Percentiles rank a stretch among this genome's conserved stretches.
phyloP scores from a whole-genome alignment of 805 yeast species.

The Candida jianshihensis region DNA sequence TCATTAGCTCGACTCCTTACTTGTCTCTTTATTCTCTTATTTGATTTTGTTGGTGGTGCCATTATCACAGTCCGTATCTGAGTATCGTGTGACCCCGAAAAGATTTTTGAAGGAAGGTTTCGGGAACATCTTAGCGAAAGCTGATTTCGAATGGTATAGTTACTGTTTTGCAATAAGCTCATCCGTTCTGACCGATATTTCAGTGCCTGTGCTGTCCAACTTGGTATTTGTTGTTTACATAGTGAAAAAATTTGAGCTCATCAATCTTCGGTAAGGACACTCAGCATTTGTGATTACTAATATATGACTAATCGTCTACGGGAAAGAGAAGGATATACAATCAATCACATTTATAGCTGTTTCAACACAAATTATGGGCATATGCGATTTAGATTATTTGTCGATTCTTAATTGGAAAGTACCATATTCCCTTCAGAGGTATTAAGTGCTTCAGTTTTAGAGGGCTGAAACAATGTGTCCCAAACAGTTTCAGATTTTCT shows the following conservation, averaged over 20 bases:
- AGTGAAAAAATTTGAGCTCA: background rate
- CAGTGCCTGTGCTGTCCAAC: background rate
- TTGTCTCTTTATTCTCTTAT: background rate
- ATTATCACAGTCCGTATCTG: conserved; percentile 1
- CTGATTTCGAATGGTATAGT: no score
- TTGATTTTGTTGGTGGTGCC: background rate
- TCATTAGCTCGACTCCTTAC: background rate
- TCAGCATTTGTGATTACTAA: background rate
- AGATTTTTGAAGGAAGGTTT: background rate
- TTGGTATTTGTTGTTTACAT: no score
- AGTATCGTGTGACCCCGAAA: background rate
- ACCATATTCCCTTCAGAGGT: no score
- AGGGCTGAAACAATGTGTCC: background rate
- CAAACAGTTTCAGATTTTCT: background rate
- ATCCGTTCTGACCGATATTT: background rate
- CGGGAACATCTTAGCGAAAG: no score
- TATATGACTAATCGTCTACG: no score
- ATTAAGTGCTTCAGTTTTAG: no score
- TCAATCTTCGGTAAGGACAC: background rate
- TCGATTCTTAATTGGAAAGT: no score
- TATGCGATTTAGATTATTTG: no score
- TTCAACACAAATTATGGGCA: no score
- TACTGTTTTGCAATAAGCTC: no score
- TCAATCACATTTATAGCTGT: no score
- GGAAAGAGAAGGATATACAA: no score